These are phyloP conservation scores for Ophiostoma piceae DNA, from an alignment of 2,329 filamentous ascomycete species.

Conservation along the genomic window DNA sequence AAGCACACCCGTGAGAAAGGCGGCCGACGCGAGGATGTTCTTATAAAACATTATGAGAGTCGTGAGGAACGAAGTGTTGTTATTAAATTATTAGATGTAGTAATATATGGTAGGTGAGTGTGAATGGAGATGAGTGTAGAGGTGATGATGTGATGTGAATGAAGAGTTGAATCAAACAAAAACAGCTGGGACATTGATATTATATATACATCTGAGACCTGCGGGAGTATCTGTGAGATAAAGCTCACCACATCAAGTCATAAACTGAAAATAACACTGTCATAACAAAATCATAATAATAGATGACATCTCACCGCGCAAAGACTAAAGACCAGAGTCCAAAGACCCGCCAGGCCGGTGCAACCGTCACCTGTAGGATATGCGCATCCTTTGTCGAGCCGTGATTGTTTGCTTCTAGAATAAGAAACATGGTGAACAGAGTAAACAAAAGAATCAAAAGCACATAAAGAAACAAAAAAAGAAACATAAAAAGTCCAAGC, in stretches of 20 bases:
- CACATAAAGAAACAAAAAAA: background rate
- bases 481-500: background rate
- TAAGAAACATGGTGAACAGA: background rate
- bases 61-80: background rate
- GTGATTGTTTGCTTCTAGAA: background rate
- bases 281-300: background rate
- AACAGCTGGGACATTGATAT: background rate
- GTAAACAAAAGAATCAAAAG: background rate
- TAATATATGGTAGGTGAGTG: background rate
- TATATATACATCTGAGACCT: background rate
- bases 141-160: background rate
- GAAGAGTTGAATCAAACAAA: background rate
- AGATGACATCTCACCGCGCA: background rate
- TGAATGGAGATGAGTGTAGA: background rate
- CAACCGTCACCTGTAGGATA: background rate
- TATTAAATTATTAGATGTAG: background rate
- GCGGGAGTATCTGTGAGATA: background rate
- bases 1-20: conserved; percentile 9
- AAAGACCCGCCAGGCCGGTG: background rate
- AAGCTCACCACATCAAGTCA: background rate
- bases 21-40: conserved; percentile 13
- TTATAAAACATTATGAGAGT: conserved; percentile 15
- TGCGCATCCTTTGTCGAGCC: background rate
- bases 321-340: background rate
- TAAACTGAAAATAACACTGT: no score